These are phyloP conservation scores for Fusarium secorum DNA, from an alignment of 2,329 filamentous ascomycete genomes.

Conservation along the genomic window DNA sequence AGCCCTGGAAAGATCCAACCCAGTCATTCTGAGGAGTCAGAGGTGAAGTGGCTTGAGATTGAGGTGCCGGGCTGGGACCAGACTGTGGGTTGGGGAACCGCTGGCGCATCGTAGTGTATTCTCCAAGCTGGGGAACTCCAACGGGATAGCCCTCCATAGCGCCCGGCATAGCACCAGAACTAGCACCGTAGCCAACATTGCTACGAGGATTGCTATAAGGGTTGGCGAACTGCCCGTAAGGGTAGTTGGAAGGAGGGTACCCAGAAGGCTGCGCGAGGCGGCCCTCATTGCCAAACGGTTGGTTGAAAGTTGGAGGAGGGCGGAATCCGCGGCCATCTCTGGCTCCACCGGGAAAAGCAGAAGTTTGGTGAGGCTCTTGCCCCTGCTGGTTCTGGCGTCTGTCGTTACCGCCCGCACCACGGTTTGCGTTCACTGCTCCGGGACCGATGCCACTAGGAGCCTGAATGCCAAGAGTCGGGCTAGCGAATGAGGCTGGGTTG, in stretches of 20 bases:
- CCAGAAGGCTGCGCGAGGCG: conserved; percentile 49
- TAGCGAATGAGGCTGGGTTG: conserved; percentile 94
- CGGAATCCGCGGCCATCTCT: conserved; percentile 54
- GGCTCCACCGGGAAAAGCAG: conserved; percentile 48
- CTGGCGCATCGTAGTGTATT: conserved; percentile 57
- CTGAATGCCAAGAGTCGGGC: conserved; percentile 75
- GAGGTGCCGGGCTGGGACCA: conserved; percentile 47
- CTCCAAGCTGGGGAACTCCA: conserved; percentile 48
- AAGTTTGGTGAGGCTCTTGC: conserved; percentile 45
- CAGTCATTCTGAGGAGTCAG: conserved; percentile 64
- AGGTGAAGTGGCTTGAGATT: conserved; percentile 51
- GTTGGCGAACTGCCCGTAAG: conserved; percentile 44
- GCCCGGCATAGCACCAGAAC: conserved; percentile 40
- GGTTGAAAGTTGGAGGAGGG: conserved; percentile 49
- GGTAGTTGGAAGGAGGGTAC: conserved; percentile 48
- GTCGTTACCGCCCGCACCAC: conserved; percentile 53
- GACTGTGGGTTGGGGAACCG: conserved; percentile 55
- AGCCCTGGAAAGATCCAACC: conserved; percentile 70
- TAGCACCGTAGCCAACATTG: conserved; percentile 43
- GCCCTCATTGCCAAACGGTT: conserved; percentile 54
- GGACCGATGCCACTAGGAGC: conserved; percentile 72
- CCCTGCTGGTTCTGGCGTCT: conserved; percentile 59
- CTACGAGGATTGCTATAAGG: conserved; percentile 47
- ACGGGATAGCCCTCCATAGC: conserved; percentile 44
- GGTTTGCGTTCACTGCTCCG: conserved; percentile 67